These are phyloP conservation scores for Xylaria scruposa DNA, from an alignment of 495 filamentous ascomycete species.

Conservation along the genomic window DNA sequence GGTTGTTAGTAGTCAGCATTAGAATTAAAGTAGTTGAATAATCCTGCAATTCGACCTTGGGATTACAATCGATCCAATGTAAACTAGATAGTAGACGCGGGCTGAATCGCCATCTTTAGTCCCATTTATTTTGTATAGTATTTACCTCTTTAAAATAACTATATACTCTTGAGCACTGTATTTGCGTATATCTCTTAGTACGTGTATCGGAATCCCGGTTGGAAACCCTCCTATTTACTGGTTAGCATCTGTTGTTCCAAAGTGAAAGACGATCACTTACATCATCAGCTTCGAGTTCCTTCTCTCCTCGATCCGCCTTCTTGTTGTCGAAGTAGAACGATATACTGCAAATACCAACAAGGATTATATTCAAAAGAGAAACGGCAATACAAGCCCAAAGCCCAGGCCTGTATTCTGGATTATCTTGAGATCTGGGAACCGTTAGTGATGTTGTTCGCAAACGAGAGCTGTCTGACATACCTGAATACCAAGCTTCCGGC, in stretches of 20 bases:
- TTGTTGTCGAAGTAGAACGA: constrained; percentile 45
- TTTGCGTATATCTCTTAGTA: constrained; percentile 36
- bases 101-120: background rate
- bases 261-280: constrained; percentile 36
- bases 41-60: background rate
- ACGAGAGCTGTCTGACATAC: constrained; percentile 4
- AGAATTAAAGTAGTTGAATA: background rate
- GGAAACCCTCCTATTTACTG: constrained; percentile 46
- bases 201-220: constrained; percentile 56
- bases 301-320: constrained; percentile 53
- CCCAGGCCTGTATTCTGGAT: constrained; percentile 49
- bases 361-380: constrained; percentile 43
- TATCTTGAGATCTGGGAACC: constrained; percentile 45
- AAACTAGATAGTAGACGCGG: background rate
- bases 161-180: background rate
- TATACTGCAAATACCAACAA: constrained; percentile 43
- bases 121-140: background rate
- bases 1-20: background rate
- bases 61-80: too few relatives aligned
- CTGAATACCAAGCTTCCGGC: constrained; percentile 64
- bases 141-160: background rate
- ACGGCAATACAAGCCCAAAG: constrained; percentile 54
- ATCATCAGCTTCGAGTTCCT: constrained; percentile 49
- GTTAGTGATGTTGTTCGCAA: constrained; percentile 15
- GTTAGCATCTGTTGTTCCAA: constrained; percentile 7